These are phyloP conservation scores for Metschnikowia proteae DNA, from an alignment of 805 yeast genomes.

Conservation along the genomic window DNA sequence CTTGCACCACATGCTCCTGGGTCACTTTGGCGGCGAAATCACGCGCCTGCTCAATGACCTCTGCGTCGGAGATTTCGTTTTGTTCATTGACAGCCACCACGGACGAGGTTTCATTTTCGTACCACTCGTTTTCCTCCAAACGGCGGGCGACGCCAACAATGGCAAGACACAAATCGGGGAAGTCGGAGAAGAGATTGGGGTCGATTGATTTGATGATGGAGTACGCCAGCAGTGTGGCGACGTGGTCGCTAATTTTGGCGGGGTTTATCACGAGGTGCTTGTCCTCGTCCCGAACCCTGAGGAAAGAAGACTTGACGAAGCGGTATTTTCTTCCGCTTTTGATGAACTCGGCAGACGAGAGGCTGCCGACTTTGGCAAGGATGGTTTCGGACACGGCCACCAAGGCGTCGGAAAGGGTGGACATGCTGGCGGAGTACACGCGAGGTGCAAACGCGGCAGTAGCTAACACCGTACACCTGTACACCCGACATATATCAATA, in stretches of 20 bases:
- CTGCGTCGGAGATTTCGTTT: slow-evolving; percentile 18
- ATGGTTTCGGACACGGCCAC: slow-evolving; percentile 34
- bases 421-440: neutral
- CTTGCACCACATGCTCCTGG: slow-evolving; percentile 37
- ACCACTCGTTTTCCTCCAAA: slow-evolving; percentile 49
- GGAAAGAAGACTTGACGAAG: slow-evolving; percentile 46
- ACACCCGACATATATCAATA: too few species aligned
- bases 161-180: slow-evolving; percentile 42
- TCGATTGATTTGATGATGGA: slow-evolving; percentile 35
- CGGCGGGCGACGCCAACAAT: slow-evolving; percentile 49
- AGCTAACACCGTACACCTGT: too few species aligned
- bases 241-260: slow-evolving; percentile 25
- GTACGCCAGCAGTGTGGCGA: slow-evolving; percentile 43
- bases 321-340: slow-evolving; percentile 49
- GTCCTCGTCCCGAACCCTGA: slow-evolving; percentile 46
- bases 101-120: slow-evolving; percentile 42
- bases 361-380: slow-evolving; percentile 30
- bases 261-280: slow-evolving; percentile 44
- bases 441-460: too few species aligned
- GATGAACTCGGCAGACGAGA: slow-evolving; percentile 34
- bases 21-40: slow-evolving; percentile 24
- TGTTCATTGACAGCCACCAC: slow-evolving; percentile 36
- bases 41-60: slow-evolving; percentile 24
- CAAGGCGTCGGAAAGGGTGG: slow-evolving; percentile 30
- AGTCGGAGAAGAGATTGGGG: slow-evolving; percentile 29